Evolutionary conservation across 1,284 basidiomycete genomes (phyloP).

Genomic region (Thelephora terrestris): DNA sequence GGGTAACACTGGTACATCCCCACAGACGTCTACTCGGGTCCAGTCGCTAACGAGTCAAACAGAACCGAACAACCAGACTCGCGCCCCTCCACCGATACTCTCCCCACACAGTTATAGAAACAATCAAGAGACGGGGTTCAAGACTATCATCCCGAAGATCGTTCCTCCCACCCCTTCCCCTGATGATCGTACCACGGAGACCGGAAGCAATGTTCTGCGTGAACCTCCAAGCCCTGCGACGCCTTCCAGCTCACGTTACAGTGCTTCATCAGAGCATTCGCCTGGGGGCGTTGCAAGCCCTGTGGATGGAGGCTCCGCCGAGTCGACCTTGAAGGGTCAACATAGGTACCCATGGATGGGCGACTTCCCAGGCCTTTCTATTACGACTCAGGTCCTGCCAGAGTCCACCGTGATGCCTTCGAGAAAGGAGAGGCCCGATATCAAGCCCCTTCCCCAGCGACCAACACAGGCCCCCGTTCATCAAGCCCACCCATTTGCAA

Average conservation of each 20-base stretch:
- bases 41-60: conserved; percentile 9
- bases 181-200: background rate
- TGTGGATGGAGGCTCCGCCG: background rate
- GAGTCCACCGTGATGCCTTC: background rate
- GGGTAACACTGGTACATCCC: conserved; percentile 36
- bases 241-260: background rate
- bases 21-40: conserved; percentile 14
- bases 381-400: background rate
- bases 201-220: background rate
- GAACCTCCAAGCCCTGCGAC: background rate
- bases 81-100: conserved; percentile 3
- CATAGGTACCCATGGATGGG: background rate
- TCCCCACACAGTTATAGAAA: conserved; percentile 4
- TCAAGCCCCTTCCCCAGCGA: background rate
- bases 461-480: conserved; percentile 9
- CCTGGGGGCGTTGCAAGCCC: background rate
- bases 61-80: conserved; percentile 5
- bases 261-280: background rate
- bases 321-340: background rate
- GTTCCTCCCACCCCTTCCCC: background rate
- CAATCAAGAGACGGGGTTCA: background rate
- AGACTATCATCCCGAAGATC: background rate
- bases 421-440: conserved; percentile 1
- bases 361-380: too few relatives aligned
- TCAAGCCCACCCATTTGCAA: conserved; percentile 9